A percentile compares a stretch with the other conserved stretches of the same genome.
phyloP scores from a whole-genome alignment of 139 green algal species.

The Volvox africanus region DNA sequence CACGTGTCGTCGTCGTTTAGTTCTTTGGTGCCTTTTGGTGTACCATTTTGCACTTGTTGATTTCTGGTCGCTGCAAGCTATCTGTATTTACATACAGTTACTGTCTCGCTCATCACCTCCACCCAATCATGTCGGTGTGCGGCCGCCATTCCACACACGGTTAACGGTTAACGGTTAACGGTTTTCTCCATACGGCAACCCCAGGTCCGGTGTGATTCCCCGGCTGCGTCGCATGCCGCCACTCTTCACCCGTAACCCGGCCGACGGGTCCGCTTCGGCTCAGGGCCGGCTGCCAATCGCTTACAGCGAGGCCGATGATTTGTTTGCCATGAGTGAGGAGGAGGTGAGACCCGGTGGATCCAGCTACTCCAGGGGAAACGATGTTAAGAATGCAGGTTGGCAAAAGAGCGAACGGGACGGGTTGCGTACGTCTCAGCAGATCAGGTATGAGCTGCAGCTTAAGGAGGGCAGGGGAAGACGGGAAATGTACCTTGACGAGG shows the following conservation, averaged over 20 bases:
- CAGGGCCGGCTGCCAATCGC: background rate
- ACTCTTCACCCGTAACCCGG: background rate
- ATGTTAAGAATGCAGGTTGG: background rate
- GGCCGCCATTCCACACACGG: background rate
- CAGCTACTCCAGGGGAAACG: background rate
- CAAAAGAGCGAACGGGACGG: background rate
- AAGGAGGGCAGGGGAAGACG: too few species aligned
- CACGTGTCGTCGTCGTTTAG: too few species aligned
- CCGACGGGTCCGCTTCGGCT: background rate
- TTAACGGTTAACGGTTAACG: too few species aligned
- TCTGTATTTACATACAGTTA: background rate
- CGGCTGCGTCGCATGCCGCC: slow-evolving; percentile 11
- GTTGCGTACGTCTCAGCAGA: background rate
- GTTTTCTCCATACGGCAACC: background rate
- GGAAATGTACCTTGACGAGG: too few species aligned
- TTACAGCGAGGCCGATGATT: background rate
- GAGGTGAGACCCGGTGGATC: background rate
- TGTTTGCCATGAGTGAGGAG: slow-evolving; percentile 7
- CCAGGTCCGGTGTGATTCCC: background rate
- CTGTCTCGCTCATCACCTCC: background rate
- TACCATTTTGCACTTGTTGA: background rate
- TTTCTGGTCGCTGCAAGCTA: too few species aligned
- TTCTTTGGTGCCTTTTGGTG: too few species aligned
- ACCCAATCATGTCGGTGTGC: background rate
- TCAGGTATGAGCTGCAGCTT: too few species aligned